phyloP scores from a whole-genome alignment of 176 grass and related monocot species.

The Oryza meyeriana region DNA sequence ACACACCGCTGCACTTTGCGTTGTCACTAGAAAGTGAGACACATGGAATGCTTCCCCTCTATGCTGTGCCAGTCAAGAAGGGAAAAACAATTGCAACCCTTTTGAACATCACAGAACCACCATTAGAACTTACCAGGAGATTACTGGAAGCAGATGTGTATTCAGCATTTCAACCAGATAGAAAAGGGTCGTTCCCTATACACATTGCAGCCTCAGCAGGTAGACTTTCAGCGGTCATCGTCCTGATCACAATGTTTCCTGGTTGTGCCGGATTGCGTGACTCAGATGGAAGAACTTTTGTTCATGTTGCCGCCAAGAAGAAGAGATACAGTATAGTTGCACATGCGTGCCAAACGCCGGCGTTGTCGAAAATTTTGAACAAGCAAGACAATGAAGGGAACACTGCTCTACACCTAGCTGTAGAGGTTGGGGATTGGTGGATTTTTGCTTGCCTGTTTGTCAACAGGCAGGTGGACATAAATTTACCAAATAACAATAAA shows the following conservation, averaged over 20 bases:
- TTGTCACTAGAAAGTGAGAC: not conserved
- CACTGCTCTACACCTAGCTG: slow-evolving; percentile 24
- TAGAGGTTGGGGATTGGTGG: slow-evolving; percentile 13
- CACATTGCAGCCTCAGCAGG: slow-evolving; percentile 36
- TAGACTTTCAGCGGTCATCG: not conserved
- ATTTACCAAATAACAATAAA: not conserved
- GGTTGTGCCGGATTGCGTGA: slow-evolving; percentile 30
- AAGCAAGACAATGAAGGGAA: slow-evolving; percentile 33
- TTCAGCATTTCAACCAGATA: slow-evolving; percentile 17
- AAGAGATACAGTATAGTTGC: not conserved
- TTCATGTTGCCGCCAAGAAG: slow-evolving; percentile 33
- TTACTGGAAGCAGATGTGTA: slow-evolving; percentile 26
- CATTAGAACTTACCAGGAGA: not conserved
- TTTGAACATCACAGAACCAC: not conserved
- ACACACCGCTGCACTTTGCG: slow-evolving; percentile 36
- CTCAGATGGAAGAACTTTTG: slow-evolving; percentile 24
- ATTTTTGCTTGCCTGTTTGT: slow-evolving; percentile 1
- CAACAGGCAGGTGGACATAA: slow-evolving; percentile 22
- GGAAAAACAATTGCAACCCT: not conserved
- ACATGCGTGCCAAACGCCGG: not conserved
- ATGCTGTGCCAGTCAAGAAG: slow-evolving; percentile 8
- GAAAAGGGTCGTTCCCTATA: slow-evolving; percentile 24
- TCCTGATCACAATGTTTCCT: not conserved
- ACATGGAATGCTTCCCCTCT: slow-evolving; percentile 7
- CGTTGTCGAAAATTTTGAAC: slow-evolving; percentile 8